These are phyloP conservation scores for Acanthamoeba lenticulata DNA, from an alignment of 208 protist species.

Conservation along the genomic window DNA sequence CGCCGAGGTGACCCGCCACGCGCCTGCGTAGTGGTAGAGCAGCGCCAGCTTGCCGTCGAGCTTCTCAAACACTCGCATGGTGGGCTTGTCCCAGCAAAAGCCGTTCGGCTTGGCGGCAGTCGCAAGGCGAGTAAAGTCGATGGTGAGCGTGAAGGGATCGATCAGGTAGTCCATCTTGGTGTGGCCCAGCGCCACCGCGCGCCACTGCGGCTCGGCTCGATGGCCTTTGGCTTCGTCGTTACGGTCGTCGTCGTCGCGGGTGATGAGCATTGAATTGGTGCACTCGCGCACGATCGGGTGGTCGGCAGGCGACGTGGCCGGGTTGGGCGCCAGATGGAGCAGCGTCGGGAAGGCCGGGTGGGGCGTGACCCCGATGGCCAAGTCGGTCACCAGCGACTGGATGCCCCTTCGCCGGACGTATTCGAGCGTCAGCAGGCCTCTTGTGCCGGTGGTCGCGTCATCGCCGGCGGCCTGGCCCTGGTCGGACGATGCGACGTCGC, in stretches of 20 bases:
- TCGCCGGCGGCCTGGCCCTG: background rate
- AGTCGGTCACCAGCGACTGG: background rate
- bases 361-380: slow-evolving; percentile 13
- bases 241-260: background rate
- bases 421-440: background rate
- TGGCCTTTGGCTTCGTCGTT: background rate
- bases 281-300: slow-evolving; percentile 40
- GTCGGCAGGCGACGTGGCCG: slow-evolving; percentile 6
- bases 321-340: background rate
- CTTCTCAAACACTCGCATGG: background rate
- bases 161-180: slow-evolving; percentile 42
- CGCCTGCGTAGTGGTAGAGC: background rate
- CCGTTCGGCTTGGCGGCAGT: no score
- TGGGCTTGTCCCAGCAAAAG: background rate
- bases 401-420: background rate
- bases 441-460: background rate
- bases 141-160: slow-evolving; percentile 38
- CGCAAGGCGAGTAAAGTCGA: background rate
- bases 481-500: no score
- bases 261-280: background rate
- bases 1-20: background rate
- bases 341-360: background rate
- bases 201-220: background rate
- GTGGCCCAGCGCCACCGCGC: background rate
- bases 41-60: slow-evolving; percentile 54